Evolutionary conservation across 768 basidiomycete genomes (phyloP), one percentile per base, ranked within the genome.

Genomic region (Peribolospora kevripleyi): DNA sequence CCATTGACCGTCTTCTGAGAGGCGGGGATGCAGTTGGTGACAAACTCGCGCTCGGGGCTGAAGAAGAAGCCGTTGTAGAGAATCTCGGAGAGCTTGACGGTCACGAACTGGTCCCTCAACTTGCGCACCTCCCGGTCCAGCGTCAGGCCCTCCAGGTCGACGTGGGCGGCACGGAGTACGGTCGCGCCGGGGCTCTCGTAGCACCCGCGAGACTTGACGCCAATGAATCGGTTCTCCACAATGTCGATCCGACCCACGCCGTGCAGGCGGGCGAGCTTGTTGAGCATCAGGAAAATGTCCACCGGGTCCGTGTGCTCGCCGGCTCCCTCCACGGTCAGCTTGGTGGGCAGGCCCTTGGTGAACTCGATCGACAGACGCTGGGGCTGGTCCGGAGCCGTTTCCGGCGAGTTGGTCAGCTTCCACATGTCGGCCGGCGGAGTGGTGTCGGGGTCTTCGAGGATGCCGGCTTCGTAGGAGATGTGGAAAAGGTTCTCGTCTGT

Each of bases 41-140:
- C 71, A 65, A 97, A 97, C 70, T 95, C 93, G 60, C 91, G 76
- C 70, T 97, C 93, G 49, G 93, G 90, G n/a, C 88, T 91, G 76
- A 95, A 98, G 79, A 87, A 97, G 72, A 91, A 87, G 43, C 91
- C 93, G 65, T 97, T 95, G 75, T 98, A 97, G 50, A 98, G 72
- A 64, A 98, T 90, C 61, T 80, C 74, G 68, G 84, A 79, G 54
- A 97, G 74, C 66, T 82, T 81, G 63, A 84, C 73, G 36, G 93
- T 97, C 62, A 93, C 74, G 70, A 97, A 98, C 66, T 86, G 82
- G 68, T 98, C 93, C 42, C 93, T 76, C 55, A 97, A 73, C 25
- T 84, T 81, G 55, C 93, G 82, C 60, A 98, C 88, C 68, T 91
- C 93, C 63, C 91, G 77, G 72, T 98, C 93, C 57, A 97, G 77